These are phyloP conservation scores for Nicotiana benthamiana DNA, from an alignment of 257 asterid genomes.

Conservation along the genomic window DNA sequence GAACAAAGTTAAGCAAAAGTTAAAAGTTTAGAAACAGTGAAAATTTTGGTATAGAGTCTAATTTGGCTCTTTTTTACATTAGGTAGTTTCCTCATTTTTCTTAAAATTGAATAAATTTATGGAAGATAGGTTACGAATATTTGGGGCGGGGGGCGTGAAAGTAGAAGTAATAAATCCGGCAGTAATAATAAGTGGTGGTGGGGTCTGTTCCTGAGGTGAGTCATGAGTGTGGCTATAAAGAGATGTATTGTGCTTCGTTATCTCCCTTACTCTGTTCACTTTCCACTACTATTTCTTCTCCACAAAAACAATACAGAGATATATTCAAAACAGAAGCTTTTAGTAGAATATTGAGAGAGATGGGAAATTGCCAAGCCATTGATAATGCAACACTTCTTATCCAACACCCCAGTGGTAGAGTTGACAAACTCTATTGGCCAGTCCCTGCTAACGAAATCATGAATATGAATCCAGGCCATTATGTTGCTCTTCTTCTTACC, in stretches of 20 bases:
- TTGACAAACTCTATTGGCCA: constrained; percentile 46
- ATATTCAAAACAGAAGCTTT: background rate
- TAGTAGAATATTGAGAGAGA: constrained; percentile 13
- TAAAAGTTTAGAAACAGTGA: too few species aligned
- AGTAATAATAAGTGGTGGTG: background rate
- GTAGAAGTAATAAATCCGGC: background rate
- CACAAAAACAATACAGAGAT: background rate
- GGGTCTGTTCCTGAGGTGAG: background rate
- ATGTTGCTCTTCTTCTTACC: constrained; percentile 83
- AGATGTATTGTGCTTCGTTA: background rate
- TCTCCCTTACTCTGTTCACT: constrained; percentile 8
- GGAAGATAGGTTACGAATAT: background rate
- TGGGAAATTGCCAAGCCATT: constrained; percentile 96
- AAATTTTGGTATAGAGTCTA: too few species aligned
- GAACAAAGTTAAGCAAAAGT: background rate
- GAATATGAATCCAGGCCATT: constrained; percentile 85
- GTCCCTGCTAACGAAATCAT: constrained; percentile 57
- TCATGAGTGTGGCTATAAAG: constrained; percentile 14
- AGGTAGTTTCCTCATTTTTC: too few species aligned
- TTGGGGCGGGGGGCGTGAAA: background rate
- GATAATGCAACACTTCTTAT: constrained; percentile 60
- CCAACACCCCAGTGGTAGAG: constrained; percentile 77
- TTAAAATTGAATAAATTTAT: too few species aligned
- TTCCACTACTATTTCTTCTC: background rate
- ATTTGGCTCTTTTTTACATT: too few species aligned